Conservation (phyloP, 495 filamentous ascomycete species). For the Hypoxylon trugodes region DNA sequence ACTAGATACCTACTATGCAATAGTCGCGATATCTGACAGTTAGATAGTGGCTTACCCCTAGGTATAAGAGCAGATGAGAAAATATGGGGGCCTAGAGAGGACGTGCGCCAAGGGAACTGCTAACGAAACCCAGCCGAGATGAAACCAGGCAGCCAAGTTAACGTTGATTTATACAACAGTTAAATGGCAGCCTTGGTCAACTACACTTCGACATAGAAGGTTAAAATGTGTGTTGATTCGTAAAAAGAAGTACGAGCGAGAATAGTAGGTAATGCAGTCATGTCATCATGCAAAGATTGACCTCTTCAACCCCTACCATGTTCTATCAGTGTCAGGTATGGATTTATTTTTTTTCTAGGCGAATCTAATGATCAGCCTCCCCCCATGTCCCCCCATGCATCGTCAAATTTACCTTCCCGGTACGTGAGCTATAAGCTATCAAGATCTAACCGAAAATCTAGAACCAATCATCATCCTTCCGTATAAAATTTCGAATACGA, state of each 20-base stretch:
- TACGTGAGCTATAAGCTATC: slow-evolving; percentile 3
- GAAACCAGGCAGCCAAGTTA: slow-evolving; percentile 20
- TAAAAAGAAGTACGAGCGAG: neutral
- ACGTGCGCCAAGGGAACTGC: slow-evolving; percentile 5
- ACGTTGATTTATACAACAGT: slow-evolving; percentile 3
- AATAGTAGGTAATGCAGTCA: neutral
- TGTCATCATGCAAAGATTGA: too few species aligned
- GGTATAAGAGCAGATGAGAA: too few species aligned
- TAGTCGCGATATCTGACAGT: too few species aligned
- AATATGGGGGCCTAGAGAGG: neutral
- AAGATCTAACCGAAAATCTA: slow-evolving; percentile 17
- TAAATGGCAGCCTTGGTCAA: neutral
- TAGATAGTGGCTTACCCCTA: too few species aligned
- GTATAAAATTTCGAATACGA: slow-evolving; percentile 30
- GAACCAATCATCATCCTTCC: slow-evolving; percentile 8
- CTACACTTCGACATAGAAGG: too few species aligned
- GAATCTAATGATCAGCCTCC: too few species aligned
- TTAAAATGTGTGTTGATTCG: too few species aligned
- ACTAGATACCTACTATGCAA: neutral
- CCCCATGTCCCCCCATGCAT: neutral
- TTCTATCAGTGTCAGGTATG: too few species aligned
- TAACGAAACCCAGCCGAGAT: slow-evolving; percentile 7
- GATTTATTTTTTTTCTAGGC: too few species aligned
- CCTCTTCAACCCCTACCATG: too few species aligned
- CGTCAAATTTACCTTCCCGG: neutral